phyloP scores from a whole-genome alignment of 2,329 filamentous ascomycete species.

The Neocucurbitaria cava region DNA sequence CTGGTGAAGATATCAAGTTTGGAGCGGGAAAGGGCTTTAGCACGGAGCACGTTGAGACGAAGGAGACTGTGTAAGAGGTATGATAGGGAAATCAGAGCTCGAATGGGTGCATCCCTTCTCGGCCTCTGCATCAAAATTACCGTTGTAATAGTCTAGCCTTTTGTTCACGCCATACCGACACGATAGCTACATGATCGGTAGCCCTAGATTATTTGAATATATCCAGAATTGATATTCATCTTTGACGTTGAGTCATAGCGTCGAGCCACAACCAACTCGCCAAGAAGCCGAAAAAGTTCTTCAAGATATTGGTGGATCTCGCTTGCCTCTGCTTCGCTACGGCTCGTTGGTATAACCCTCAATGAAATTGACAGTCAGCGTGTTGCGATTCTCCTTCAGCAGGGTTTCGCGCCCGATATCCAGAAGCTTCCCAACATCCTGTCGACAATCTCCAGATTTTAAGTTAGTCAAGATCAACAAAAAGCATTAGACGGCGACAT shows the following conservation, averaged over 20 bases:
- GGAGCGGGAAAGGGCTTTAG: conserved; percentile 17
- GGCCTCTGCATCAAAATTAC: too few species aligned
- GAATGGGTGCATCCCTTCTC: too few species aligned
- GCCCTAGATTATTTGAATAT: too few species aligned
- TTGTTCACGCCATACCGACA: too few species aligned
- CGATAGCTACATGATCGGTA: too few species aligned
- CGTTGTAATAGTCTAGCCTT: too few species aligned
- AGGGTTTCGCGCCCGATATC: conserved; percentile 31
- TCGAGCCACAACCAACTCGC: too few species aligned
- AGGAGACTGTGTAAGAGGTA: conserved; percentile 30
- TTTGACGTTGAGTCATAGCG: too few species aligned
- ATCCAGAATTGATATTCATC: too few species aligned
- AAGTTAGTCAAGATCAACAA: not conserved
- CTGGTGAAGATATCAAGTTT: conserved; percentile 14
- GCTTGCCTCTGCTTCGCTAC: conserved; percentile 8
- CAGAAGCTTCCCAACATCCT: conserved; percentile 33
- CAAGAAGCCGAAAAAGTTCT: too few species aligned
- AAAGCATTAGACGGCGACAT: not conserved
- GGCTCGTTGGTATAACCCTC: conserved; percentile 41
- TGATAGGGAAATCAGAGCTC: too few species aligned
- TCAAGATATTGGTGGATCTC: too few species aligned
- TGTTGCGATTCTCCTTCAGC: conserved; percentile 37
- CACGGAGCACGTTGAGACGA: conserved; percentile 31
- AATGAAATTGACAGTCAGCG: conserved; percentile 38
- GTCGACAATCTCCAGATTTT: conserved; percentile 33